Evolutionary conservation across 108 stramenopile genomes (phyloP).

Genomic region (Nitzschia sp.): DNA sequence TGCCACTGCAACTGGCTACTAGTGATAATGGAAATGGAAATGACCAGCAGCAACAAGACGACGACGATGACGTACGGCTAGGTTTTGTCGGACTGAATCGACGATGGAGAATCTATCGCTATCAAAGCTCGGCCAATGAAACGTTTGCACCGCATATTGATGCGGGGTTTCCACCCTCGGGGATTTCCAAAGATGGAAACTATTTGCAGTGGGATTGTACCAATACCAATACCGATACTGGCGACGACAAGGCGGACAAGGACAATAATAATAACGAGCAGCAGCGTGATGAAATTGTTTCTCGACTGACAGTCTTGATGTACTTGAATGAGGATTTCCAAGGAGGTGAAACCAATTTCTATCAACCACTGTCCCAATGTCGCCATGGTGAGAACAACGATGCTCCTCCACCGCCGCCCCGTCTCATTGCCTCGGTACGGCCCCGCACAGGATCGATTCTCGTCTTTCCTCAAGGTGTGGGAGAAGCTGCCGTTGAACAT

Average conservation of each 20-base stretch:
- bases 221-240: not conserved
- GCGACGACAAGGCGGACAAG: no score
- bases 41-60: constrained; percentile 7
- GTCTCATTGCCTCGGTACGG: constrained; percentile 64
- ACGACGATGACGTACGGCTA: constrained; percentile 23
- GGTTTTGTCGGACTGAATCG: constrained; percentile 70
- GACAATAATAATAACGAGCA: no score
- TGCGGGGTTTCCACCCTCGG: constrained; percentile 85
- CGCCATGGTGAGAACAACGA: not conserved
- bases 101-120: constrained; percentile 79
- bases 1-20: constrained; percentile 9
- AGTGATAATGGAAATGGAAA: not conserved
- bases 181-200: constrained; percentile 50
- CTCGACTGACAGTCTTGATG: constrained; percentile 75
- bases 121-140: constrained; percentile 54
- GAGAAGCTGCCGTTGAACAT: constrained; percentile 69
- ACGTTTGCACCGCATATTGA: constrained; percentile 88
- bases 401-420: no score
- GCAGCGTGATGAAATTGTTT: constrained; percentile 62
- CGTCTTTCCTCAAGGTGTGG: constrained; percentile 83
- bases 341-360: constrained; percentile 88
- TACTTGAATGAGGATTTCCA: constrained; percentile 88
- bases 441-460: constrained; percentile 70
- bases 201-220: constrained; percentile 49
- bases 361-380: constrained; percentile 30